Base-by-base conservation (phyloP, 129 eudicot species). In the Dittrichia graveolens region DNA sequence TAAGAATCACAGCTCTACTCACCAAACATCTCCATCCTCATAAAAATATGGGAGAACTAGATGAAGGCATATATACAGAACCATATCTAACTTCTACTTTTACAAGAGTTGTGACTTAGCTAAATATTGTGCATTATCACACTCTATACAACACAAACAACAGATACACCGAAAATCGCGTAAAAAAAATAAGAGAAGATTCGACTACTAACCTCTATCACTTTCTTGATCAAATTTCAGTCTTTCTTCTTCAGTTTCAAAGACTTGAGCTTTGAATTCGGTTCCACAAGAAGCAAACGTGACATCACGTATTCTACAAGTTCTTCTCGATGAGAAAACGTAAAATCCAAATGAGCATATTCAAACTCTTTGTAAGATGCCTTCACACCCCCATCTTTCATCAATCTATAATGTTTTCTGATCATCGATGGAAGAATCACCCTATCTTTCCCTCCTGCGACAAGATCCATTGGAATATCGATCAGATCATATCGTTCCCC, bases 361-460 rank as follows among this genome's bases (percentile, higher is more conserved):
- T 94, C 93, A n/a, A 85, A 94, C 73, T 94, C 93, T 3, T 89
- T 88, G 50, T 82, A 94, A 1, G 98, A 87, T 8, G 80, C 98
- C 2, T 83, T 85, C 18, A 94, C 96, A 0, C 88, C 86, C 2
- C 84, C 83, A 24, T 84, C 90, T 67, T 82, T 90, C 96, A 94
- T 85, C 73, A 73, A 1, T 47, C 62, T 77, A 62, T 94, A 94
- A 69, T 94, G 96, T 38, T 84, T 84, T 12, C 74, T 86, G 16
- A 94, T 92, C 98, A 94, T 94, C 5, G 98, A 85, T 3, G 98
- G 95, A 49, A 79, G 79, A 3, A 94, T 94, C 80, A 94, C 96
- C 83, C 70, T 86, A 77, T 94, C 98, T 75, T 88, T 94, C 72
- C 73, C 82, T 56, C 98, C 98, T 0, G 89, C 98, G 15, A 90